Conservation (phyloP, 768 basidiomycete genomes). For the Nevesoporus exiguus region DNA sequence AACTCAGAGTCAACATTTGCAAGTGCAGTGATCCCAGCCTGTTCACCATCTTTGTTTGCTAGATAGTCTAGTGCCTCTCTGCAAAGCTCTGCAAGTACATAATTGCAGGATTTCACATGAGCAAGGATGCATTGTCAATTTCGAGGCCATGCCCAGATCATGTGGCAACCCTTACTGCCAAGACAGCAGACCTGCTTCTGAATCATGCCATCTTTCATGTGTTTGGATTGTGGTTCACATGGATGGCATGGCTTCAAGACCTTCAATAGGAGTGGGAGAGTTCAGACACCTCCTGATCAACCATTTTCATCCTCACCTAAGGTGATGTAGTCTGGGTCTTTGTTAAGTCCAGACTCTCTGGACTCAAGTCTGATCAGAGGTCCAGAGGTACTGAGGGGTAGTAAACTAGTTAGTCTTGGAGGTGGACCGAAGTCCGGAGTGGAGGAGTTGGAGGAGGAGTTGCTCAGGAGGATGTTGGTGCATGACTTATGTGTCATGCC, state of each 20-base stretch:
- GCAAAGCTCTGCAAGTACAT: background rate
- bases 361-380: too few relatives aligned
- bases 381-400: too few relatives aligned
- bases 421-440: too few relatives aligned
- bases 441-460: too few relatives aligned
- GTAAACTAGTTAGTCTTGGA: too few relatives aligned
- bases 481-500: too few relatives aligned
- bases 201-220: background rate
- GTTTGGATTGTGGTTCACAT: too few relatives aligned
- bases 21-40: background rate
- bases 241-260: background rate
- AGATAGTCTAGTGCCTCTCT: background rate
- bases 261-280: background rate
- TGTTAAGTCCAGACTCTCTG: too few relatives aligned
- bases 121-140: background rate
- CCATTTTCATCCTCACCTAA: background rate
- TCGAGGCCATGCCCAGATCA: background rate
- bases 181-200: background rate
- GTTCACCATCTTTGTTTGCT: background rate
- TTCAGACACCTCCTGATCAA: background rate
- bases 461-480: too few relatives aligned
- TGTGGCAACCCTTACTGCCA: background rate
- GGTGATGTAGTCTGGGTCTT: background rate
- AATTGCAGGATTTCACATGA: background rate
- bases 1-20: background rate